Percentiles rank a stretch among this genome's conserved stretches.
These are phyloP conservation scores for Blastosporella zonata DNA, from an alignment of 1,284 basidiomycete species.

Conservation along the genomic window DNA sequence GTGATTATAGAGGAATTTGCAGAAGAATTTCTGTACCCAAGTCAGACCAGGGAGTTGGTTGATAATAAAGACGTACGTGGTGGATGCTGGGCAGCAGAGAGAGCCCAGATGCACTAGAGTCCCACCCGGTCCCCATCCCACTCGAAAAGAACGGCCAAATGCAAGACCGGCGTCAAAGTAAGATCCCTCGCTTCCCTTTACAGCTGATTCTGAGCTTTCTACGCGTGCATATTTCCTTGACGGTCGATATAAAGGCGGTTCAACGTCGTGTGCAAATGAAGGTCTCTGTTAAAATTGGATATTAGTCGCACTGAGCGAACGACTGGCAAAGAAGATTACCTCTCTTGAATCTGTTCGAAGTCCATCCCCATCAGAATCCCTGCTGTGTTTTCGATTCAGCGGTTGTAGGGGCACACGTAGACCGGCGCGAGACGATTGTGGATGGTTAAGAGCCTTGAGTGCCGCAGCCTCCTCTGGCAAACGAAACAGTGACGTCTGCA, in stretches of 20 bases:
- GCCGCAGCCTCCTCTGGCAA: constrained; percentile 67
- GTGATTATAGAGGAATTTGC: constrained; percentile 59
- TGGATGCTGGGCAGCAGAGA: constrained; percentile 55
- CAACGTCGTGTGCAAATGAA: constrained; percentile 74
- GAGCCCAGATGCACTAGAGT: constrained; percentile 74
- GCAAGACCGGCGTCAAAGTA: constrained; percentile 81
- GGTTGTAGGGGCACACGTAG: constrained; percentile 25
- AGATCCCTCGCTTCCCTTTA: constrained; percentile 62
- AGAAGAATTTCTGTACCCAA: constrained; percentile 39
- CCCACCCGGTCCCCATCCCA: constrained; percentile 87
- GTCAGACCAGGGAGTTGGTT: constrained; percentile 12
- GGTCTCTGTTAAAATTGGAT: constrained; percentile 46
- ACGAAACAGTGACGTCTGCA: constrained; percentile 87
- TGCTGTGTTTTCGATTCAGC: constrained; percentile 13
- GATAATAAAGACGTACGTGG: constrained; percentile 39
- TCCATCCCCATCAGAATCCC: constrained; percentile 71
- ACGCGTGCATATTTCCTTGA: constrained; percentile 72
- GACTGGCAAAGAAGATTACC: constrained; percentile 35
- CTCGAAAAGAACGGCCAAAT: constrained; percentile 86
- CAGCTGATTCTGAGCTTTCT: constrained; percentile 59
- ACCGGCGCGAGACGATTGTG: constrained; percentile 33
- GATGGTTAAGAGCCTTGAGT: constrained; percentile 47
- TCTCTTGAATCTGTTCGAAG: constrained; percentile 62
- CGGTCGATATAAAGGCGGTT: constrained; percentile 59
- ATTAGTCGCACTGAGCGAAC: constrained; percentile 5